These are phyloP conservation scores for Graphilbum sp. DNA, from an alignment of 2,329 filamentous ascomycete species.

Conservation along the genomic window DNA sequence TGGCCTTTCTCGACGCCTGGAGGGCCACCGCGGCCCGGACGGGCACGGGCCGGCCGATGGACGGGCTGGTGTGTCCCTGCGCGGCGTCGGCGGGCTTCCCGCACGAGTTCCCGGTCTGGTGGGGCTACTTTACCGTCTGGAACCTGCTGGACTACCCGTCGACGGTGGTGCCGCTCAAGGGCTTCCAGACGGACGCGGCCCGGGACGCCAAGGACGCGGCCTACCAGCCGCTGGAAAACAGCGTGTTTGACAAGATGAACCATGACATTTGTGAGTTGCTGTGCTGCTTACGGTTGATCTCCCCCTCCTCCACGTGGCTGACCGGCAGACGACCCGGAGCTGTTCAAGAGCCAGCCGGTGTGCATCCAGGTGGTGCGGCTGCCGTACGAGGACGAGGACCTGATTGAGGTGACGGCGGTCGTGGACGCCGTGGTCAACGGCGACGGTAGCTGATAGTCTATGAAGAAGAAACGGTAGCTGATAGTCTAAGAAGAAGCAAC, in stretches of 20 bases:
- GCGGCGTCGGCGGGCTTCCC: slow-evolving; percentile 16
- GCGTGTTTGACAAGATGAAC: slow-evolving; percentile 4
- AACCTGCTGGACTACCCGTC: slow-evolving; percentile 8
- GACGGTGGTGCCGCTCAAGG: slow-evolving; percentile 2
- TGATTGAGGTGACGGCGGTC: slow-evolving; percentile 2
- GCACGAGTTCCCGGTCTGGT: slow-evolving; percentile 6
- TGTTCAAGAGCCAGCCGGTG: slow-evolving; percentile 3
- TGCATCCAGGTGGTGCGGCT: slow-evolving; percentile 2
- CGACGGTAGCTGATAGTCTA: no score
- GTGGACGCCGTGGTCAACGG: slow-evolving; percentile 2
- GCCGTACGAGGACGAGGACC: slow-evolving; percentile 4
- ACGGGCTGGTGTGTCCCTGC: slow-evolving; percentile 34
- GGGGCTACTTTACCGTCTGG: slow-evolving; percentile 5
- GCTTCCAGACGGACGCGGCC: neutral
- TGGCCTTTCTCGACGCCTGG: slow-evolving; percentile 1
- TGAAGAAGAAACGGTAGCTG: no score
- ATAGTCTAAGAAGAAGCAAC: no score
- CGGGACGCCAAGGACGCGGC: slow-evolving; percentile 1
- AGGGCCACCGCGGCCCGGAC: neutral
- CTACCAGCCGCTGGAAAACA: slow-evolving; percentile 1
- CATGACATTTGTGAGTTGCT: slow-evolving; percentile 4
- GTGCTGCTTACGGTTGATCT: no score
- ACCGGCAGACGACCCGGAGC: slow-evolving; percentile 2
- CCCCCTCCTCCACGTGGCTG: neutral
- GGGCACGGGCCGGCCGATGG: slow-evolving; percentile 27